These are phyloP conservation scores for Penicillium rolfsii DNA, from an alignment of 2,329 filamentous ascomycete genomes.

Conservation along the genomic window DNA sequence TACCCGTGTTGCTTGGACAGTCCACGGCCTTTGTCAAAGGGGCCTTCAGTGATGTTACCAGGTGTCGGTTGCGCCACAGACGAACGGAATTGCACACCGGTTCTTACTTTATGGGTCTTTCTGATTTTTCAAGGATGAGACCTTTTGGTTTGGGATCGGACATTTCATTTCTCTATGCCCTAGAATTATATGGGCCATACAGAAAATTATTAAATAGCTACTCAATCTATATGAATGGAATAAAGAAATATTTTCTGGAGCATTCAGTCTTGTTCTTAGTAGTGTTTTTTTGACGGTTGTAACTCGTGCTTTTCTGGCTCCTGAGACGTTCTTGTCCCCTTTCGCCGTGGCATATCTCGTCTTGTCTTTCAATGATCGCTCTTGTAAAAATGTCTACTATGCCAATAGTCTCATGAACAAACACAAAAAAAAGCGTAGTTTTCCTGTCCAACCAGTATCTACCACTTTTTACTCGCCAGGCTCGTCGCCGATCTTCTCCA, in stretches of 20 bases:
- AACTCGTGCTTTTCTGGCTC: too few relatives aligned
- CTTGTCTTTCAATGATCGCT: background rate
- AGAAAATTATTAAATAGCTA: background rate
- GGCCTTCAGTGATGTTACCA: constrained; percentile 54
- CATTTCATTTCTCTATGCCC: constrained; percentile 43
- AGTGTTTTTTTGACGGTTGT: background rate
- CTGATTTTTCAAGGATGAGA: constrained; percentile 49
- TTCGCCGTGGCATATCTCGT: background rate
- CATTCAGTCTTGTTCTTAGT: background rate
- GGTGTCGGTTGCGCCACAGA: constrained; percentile 84
- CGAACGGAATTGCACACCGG: constrained; percentile 74
- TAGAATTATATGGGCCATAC: background rate
- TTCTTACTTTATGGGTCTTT: constrained; percentile 56
- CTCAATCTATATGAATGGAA: background rate
- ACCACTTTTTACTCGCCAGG: constrained; percentile 57
- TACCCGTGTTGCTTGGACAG: constrained; percentile 80
- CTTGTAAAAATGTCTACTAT: constrained; percentile 4
- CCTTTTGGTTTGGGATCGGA: constrained; percentile 60
- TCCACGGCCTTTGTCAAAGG: constrained; percentile 42
- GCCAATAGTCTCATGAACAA: background rate
- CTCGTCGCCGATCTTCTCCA: constrained; percentile 91
- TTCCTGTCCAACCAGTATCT: background rate
- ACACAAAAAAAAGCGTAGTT: background rate
- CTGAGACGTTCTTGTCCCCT: background rate
- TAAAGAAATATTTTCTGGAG: background rate